Evolutionary conservation across 441 rosid species (phyloP).

Genomic region (Geranium incanum): DNA sequence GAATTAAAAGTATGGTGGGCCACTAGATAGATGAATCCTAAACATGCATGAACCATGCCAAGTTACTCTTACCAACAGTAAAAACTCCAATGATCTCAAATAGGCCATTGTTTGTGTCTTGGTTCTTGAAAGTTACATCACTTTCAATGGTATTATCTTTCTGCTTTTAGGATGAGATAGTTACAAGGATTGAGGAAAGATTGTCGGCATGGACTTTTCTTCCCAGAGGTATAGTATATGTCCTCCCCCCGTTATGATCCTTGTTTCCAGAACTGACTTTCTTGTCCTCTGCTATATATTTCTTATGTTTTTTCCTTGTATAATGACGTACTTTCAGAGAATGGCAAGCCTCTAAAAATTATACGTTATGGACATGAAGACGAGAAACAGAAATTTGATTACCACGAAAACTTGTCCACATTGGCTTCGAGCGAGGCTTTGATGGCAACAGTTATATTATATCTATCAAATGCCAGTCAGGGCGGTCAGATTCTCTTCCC

Average conservation of each 20-base stretch:
- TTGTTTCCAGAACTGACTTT: background rate
- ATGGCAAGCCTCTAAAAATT: constrained; percentile 45
- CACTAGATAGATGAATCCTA: background rate
- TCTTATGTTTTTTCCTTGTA: constrained; percentile 11
- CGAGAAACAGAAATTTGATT: constrained; percentile 35
- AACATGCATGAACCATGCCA: background rate
- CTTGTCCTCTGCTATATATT: constrained; percentile 5
- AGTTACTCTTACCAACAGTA: background rate
- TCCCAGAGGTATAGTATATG: constrained; percentile 47
- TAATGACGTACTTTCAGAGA: constrained; percentile 36
- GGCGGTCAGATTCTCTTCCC: constrained; percentile 82
- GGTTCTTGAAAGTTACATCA: constrained; percentile 6
- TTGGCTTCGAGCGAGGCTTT: constrained; percentile 30
- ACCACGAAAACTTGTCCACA: constrained; percentile 41
- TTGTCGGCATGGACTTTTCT: constrained; percentile 83
- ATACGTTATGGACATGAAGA: constrained; percentile 48
- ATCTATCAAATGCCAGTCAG: constrained; percentile 59
- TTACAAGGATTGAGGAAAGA: constrained; percentile 62
- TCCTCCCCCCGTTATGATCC: background rate
- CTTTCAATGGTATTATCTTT: constrained; percentile 10
- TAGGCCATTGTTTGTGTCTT: background rate
- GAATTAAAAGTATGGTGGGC: background rate
- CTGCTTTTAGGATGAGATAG: constrained; percentile 47
- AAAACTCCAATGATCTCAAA: constrained; percentile 1
- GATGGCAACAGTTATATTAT: constrained; percentile 60